Evolutionary conservation across 2,329 filamentous ascomycete species (phyloP).

Genomic region (Alternaria brassicicola): DNA sequence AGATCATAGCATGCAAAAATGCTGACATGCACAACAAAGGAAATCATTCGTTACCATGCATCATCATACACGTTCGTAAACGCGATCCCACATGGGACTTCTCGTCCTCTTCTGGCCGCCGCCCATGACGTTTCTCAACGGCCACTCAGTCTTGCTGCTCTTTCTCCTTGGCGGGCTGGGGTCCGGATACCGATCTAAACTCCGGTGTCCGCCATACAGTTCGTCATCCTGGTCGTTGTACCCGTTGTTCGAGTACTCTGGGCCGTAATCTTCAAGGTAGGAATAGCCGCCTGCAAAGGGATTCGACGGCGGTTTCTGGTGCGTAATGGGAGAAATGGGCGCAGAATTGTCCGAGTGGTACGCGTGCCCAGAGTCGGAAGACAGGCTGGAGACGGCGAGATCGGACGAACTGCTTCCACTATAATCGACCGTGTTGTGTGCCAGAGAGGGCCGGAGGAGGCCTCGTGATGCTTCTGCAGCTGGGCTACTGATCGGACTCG

Average conservation of each 20-base stretch:
- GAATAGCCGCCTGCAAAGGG: conserved; percentile 35
- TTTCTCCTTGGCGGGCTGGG: conserved; percentile 15
- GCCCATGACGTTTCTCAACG: conserved; percentile 32
- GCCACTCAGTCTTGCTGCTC: conserved; percentile 40
- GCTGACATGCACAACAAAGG: conserved; percentile 22
- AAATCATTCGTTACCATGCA: conserved; percentile 11
- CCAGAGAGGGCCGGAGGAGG: conserved; percentile 32
- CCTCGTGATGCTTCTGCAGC: conserved; percentile 28
- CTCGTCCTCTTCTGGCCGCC: conserved; percentile 24
- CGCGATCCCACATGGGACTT: conserved; percentile 42
- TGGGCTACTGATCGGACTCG: conserved; percentile 23
- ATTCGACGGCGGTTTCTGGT: conserved; percentile 19
- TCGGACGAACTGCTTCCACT: conserved; percentile 36
- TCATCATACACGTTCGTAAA: conserved; percentile 36
- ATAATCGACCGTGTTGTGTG: conserved; percentile 17
- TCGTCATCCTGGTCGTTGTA: conserved; percentile 33
- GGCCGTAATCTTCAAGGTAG: conserved; percentile 44
- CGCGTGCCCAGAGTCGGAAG: conserved; percentile 8
- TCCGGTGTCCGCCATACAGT: conserved; percentile 38
- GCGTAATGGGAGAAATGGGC: conserved; percentile 22
- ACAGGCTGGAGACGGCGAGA: conserved; percentile 21
- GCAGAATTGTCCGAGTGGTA: conserved; percentile 16
- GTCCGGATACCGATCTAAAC: conserved; percentile 35
- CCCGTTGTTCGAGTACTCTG: conserved; percentile 29
- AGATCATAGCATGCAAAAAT: conserved; percentile 2